Conservation (phyloP, 116 monocot species). For the Phalaenopsis hybrid region DNA sequence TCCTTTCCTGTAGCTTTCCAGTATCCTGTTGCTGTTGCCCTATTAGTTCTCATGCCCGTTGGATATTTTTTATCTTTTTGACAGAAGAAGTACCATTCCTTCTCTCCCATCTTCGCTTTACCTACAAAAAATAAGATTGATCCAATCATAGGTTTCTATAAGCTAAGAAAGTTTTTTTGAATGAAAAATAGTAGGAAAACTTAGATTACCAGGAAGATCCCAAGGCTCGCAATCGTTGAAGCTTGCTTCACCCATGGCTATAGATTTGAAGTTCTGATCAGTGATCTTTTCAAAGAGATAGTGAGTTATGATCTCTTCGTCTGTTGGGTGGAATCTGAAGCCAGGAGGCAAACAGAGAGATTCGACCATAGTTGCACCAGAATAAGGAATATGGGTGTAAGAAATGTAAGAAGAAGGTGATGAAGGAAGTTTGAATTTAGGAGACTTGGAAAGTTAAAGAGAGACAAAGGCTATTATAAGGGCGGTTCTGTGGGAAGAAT, state of each 20-base stretch:
- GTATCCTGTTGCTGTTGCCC: slow-evolving; percentile 72
- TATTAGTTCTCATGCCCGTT: slow-evolving; percentile 71
- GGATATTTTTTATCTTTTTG: slow-evolving; percentile 72
- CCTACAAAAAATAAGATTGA: slow-evolving; percentile 13
- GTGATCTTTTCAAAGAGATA: slow-evolving; percentile 52
- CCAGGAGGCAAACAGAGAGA: slow-evolving; percentile 45
- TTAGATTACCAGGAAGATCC: slow-evolving; percentile 55
- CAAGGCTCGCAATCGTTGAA: slow-evolving; percentile 78
- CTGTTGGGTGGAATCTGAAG: slow-evolving; percentile 78
- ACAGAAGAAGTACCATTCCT: slow-evolving; percentile 79
- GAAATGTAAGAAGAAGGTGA: background rate
- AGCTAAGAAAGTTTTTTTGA: too few relatives aligned
- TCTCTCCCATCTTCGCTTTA: slow-evolving; percentile 66
- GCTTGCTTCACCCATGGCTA: slow-evolving; percentile 55
- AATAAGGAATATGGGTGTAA: too few relatives aligned
- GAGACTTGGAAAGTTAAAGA: background rate
- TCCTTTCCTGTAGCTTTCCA: slow-evolving; percentile 96
- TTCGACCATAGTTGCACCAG: background rate
- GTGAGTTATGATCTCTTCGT: slow-evolving; percentile 60
- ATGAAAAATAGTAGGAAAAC: background rate
- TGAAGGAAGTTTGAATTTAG: background rate
- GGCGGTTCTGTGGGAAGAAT: background rate
- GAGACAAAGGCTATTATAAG: background rate
- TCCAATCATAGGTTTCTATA: too few relatives aligned
- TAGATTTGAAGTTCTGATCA: slow-evolving; percentile 25